phyloP scores from a whole-genome alignment of 2,329 filamentous ascomycete genomes.

The Hyphodiscus sp. region DNA sequence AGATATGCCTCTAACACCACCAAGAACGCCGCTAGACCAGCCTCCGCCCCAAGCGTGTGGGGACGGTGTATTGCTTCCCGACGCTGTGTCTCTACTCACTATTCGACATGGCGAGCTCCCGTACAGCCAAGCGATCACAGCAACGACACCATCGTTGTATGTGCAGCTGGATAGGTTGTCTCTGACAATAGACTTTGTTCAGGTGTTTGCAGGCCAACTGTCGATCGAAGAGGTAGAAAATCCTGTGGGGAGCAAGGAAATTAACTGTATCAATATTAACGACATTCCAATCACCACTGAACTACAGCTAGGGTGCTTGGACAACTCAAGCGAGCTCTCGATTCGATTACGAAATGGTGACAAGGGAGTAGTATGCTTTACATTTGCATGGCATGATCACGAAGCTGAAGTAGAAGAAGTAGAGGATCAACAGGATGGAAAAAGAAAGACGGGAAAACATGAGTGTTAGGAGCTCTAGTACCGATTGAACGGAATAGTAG shows the following conservation, averaged over 20 bases:
- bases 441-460: no score
- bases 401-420: no score
- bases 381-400: not conserved
- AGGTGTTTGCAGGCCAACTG: not conserved
- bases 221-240: not conserved
- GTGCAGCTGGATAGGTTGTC: slow-evolving; percentile 1
- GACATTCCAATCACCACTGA: slow-evolving; percentile 13
- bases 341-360: slow-evolving; percentile 4
- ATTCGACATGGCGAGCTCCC: slow-evolving; percentile 1
- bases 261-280: slow-evolving; percentile 5
- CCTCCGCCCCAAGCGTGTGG: not conserved
- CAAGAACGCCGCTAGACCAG: not conserved
- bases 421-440: no score
- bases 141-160: not conserved
- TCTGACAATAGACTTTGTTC: slow-evolving; percentile 1
- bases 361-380: slow-evolving; percentile 5
- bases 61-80: not conserved
- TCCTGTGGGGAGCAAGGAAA: not conserved
- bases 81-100: not conserved
- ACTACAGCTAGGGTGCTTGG: slow-evolving; percentile 5
- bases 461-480: no score
- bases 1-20: not conserved
- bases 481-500: no score
- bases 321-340: slow-evolving; percentile 5
- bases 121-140: not conserved